Evolutionary conservation across 306 rosid species (phyloP), one percentile per base, ranked within the genome.

Genomic region (Echinosophora koreensis): DNA sequence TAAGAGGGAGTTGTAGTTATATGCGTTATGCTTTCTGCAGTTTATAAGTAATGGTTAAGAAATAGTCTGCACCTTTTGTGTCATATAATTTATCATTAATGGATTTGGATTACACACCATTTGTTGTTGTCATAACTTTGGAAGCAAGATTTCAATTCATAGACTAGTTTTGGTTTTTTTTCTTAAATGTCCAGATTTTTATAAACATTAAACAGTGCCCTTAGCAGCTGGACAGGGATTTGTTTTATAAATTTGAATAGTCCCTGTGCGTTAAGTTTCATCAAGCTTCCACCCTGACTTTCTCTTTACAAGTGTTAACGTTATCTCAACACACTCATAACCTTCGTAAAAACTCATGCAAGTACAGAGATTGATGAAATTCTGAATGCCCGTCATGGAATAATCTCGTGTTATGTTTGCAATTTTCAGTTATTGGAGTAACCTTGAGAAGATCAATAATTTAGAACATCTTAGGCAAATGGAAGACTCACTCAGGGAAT

Each of bases 401-500:
- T 75, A 78, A 74, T 73, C 27, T 81, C 75, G 39, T 59, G 35
- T 60, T 69, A 32, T 56, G 42, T 86, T 72, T 49, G 44, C 67
- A 69, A 61, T n/a, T 75, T 78, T 30, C 89, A 90, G 97, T 84
- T 81, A 66, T 71, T 92, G 95, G 95, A 84, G 66, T 74, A 87
- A 90, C 60, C 67, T 81, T 12, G 89, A 90, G 69, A 88, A 82
- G 88, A 82, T 88, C 80, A 50, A 85, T 18, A 73, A 81, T 80
- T 69, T 87, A 14, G 90, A 90, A 44, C 87, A 85, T 79, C 93
- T 92, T 44, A 74, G 61, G 60, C 95, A 88, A 83, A 90, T 90
- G 91, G 97, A 90, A 86, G 86, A 85, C 57, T 78, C 69, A 8
- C 84, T 92, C 46, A 80, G 81, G 78, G 88, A 90, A 74, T 92